Conservation (phyloP, 176 grass and related monocot genomes). For the Paspalum notatum region DNA sequence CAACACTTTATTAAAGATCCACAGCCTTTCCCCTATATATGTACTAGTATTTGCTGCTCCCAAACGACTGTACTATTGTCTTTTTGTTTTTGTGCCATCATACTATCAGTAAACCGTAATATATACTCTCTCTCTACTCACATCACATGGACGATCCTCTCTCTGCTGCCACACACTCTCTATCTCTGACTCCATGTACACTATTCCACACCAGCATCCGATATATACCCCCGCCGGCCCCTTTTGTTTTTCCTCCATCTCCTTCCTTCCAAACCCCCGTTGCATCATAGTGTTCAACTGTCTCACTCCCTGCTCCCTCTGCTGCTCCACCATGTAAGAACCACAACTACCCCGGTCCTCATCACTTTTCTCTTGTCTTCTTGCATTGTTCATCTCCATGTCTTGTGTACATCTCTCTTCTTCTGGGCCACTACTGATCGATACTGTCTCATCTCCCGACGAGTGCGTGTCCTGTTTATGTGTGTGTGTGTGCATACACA, state of each 20-base stretch:
- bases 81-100: constrained; percentile 55
- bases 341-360: constrained; percentile 29
- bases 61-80: constrained; percentile 70
- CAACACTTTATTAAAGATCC: constrained; percentile 72
- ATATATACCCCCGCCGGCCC: constrained; percentile 44
- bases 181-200: not conserved
- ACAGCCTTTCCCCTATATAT: constrained; percentile 52
- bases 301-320: constrained; percentile 56
- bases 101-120: constrained; percentile 34
- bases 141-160: not conserved
- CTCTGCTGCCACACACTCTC: not conserved
- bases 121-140: not conserved
- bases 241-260: constrained; percentile 36
- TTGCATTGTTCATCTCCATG: constrained; percentile 58
- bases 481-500: not conserved
- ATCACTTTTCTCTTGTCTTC: constrained; percentile 47
- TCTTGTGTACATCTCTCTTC: constrained; percentile 37
- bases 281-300: constrained; percentile 56
- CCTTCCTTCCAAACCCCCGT: constrained; percentile 60
- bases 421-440: constrained; percentile 45
- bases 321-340: constrained; percentile 72
- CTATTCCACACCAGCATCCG: constrained; percentile 10
- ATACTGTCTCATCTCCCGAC: no score
- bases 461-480: constrained; percentile 34
- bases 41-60: constrained; percentile 59